Evolutionary conservation across 768 basidiomycete species (phyloP), one percentile per base, ranked within the genome.

Genomic region (Tremella fuciformis): DNA sequence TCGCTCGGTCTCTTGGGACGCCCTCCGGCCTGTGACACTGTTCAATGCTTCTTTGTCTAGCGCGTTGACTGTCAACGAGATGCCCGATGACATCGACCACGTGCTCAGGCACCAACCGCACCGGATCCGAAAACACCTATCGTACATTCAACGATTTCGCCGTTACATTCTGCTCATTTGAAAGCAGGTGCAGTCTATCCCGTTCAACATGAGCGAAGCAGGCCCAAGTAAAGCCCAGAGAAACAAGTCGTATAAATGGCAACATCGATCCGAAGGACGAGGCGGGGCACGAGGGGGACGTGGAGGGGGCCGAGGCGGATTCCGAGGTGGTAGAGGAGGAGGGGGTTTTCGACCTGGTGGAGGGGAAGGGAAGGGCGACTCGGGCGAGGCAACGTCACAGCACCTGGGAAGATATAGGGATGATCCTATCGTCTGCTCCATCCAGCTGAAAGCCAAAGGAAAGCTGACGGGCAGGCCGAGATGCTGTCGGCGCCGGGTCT

Each of bases 401-500:
- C 62, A 61, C 26, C 46, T 73, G 21, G 67, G 64, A 2, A 63
- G 60, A 26, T 73, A 73, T 57, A 41, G 66, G 7, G 56, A 57
- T 25, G 46, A 56, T 22, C 60, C 63, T 13, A 18, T 67, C 9
- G 70, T 69, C 29, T 63, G 70, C 53, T 2, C 21, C 25, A 16
- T 19, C 21, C 19, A 11, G 24, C 1, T 6, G 15, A 44, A 15
- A 16, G 49, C 21, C 21, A 6, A n/a, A n/a, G 41, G 18, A 21
- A 22, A 24, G 50, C 59, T 54, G 58, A 60, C 6, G 24, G 19
- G 19, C 46, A 73, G 71, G 50, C 59, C 4, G 60, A 62, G 13
- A 63, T 67, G 18, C 34, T 73, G 40, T 59, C 54, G 9, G 48
- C 58, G 26, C 59, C 68, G 16, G 71, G 71, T 11, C 67, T 73